Evolutionary conservation across 345 rosid genomes (phyloP), one percentile per base, ranked within the genome.

Genomic region (Salix udensis): DNA sequence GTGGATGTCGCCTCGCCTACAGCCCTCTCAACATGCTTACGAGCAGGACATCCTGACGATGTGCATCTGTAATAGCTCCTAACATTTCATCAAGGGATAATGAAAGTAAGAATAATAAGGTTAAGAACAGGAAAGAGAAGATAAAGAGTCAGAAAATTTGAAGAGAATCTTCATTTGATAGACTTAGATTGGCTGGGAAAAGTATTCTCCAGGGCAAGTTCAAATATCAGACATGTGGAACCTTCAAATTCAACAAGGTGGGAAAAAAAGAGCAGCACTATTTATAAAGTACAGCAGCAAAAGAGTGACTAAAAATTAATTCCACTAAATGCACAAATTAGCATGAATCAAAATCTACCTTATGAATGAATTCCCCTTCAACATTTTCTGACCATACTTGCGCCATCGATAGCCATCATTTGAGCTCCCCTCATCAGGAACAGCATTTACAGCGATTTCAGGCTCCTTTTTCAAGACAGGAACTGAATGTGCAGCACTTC

Each of bases 1-100:
- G 67, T 42, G 37, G 26, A 24, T 52, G 46, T 53, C 13, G 78
- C 69, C 65, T 77, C 80, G 50, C 68, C 52, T 5, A 39, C 11
- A 16, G 61, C 70, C 24, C 66, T 77, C 80, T 81, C 84, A 5
- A 81, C 78, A 30, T 81, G 84, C 62, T 81, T 81, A 13, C 74
- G 77, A 4, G 77, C 74, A 64, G 84, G 77, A 50, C 84, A 81
- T 77, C 75, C 84, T 24, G 67, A 68, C 28, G 74, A 61, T 40
- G 84, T 73, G 78, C 84, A 81, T 58, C 80, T 68, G 65, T 81
- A 81, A 53, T 81, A 81, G 68, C 84, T 81, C 84, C 84, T 81
- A 26, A 24, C 24, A 65, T 71, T 34, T 48, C 36, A 36, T 36
- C 74, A 70, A 50, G 68, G 37, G 44, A 46, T 21, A 23, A 36